A percentile compares a stretch with the other conserved stretches of the same genome.
phyloP scores from a whole-genome alignment of 129 eudicot species.

The Cynara cardunculus region DNA sequence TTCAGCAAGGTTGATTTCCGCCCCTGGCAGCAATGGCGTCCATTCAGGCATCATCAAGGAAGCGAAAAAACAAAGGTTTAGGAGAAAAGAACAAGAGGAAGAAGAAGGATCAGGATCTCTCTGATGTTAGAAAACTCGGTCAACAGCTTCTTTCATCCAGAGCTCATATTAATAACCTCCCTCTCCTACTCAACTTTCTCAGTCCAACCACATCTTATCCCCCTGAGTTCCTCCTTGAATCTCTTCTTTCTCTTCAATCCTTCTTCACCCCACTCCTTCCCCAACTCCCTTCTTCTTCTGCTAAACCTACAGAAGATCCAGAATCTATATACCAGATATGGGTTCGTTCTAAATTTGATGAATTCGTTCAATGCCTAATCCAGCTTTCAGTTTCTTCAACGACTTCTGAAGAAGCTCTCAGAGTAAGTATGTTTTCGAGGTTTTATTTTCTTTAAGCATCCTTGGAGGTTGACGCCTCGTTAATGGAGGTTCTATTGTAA shows the following conservation, averaged over 20 bases:
- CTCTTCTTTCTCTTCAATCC: conserved; percentile 72
- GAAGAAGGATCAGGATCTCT: conserved; percentile 34
- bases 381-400: conserved; percentile 35
- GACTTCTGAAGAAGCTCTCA: conserved; percentile 36
- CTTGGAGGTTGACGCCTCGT: no score
- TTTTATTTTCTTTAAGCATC: neutral
- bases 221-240: conserved; percentile 50
- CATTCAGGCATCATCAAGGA: conserved; percentile 14
- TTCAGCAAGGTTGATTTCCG: no score
- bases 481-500: neutral
- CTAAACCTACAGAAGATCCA: conserved; percentile 45
- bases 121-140: conserved; percentile 60
- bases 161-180: conserved; percentile 77
- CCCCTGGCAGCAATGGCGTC: conserved; percentile 35
- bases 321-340: conserved; percentile 61
- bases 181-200: conserved; percentile 49
- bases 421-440: conserved; percentile 34
- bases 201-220: conserved; percentile 41
- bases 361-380: conserved; percentile 42
- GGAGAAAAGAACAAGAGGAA: conserved; percentile 15
- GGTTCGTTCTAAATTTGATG: conserved; percentile 84
- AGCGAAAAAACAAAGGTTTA: conserved; percentile 34
- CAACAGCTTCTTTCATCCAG: conserved; percentile 58
- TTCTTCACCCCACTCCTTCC: conserved; percentile 76
- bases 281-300: conserved; percentile 52